These are phyloP conservation scores for Saccharomycodes ludwigii DNA, from an alignment of 805 yeast species.

Conservation along the genomic window DNA sequence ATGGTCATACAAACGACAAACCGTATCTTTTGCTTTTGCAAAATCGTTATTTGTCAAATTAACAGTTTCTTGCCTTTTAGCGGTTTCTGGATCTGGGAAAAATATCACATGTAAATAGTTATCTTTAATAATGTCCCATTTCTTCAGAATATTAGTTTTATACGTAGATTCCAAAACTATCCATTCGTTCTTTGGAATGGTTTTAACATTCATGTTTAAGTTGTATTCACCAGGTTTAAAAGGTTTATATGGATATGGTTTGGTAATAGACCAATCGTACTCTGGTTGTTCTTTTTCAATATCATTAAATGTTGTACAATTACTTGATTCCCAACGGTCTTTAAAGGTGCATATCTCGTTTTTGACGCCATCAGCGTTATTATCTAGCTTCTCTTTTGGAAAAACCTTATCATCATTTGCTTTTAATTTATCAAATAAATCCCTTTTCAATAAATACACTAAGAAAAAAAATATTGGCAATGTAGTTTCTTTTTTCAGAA, in stretches of 20 bases:
- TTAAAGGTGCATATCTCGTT: background rate
- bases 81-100: slow-evolving; percentile 9
- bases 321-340: background rate
- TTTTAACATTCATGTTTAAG: slow-evolving; percentile 50
- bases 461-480: background rate
- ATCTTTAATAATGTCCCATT: slow-evolving; percentile 13
- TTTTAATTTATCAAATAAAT: background rate
- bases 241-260: slow-evolving; percentile 41
- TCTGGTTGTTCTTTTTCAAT: background rate
- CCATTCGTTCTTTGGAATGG: slow-evolving; percentile 39
- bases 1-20: slow-evolving; percentile 38
- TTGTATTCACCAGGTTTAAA: slow-evolving; percentile 49
- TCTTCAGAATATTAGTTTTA: slow-evolving; percentile 29
- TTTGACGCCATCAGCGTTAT: too few relatives aligned
- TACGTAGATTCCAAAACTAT: slow-evolving; percentile 53
- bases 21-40: slow-evolving; percentile 21
- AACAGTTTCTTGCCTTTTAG: background rate
- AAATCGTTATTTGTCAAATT: slow-evolving; percentile 13
- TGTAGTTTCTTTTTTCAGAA: background rate
- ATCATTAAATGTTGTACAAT: background rate
- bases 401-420: too few relatives aligned
- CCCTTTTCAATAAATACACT: background rate
- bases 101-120: slow-evolving; percentile 11
- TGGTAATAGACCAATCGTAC: slow-evolving; percentile 26
- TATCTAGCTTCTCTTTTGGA: too few relatives aligned